Evolutionary conservation across 148 eudicot genomes (phyloP).

Genomic region (Persicaria maculosa): DNA sequence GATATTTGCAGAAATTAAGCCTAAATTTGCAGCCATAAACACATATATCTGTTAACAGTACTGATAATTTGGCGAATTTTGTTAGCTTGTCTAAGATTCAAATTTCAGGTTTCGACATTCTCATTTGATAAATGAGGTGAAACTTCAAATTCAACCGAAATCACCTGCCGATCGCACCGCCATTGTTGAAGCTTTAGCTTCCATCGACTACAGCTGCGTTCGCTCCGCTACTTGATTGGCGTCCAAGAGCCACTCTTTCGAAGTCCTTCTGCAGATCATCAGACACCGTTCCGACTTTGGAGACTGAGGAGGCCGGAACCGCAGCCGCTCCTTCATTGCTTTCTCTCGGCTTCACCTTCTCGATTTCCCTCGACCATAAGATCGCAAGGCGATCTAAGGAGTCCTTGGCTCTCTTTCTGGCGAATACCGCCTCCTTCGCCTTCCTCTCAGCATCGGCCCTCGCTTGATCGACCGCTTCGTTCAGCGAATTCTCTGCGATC

Average conservation of each 20-base stretch:
- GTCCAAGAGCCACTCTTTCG: too few species aligned
- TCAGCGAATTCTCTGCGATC: slow-evolving; percentile 56
- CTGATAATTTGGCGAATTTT: too few species aligned
- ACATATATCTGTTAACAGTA: too few species aligned
- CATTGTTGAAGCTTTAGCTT: background rate
- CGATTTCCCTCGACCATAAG: slow-evolving; percentile 21
- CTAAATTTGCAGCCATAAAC: too few species aligned
- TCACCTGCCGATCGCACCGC: background rate
- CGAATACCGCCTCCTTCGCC: slow-evolving; percentile 57
- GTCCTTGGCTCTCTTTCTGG: slow-evolving; percentile 67
- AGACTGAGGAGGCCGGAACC: background rate
- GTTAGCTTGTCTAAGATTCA: background rate
- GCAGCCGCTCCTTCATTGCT: slow-evolving; percentile 6
- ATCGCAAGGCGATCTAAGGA: slow-evolving; percentile 49
- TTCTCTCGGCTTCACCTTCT: slow-evolving; percentile 17
- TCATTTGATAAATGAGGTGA: background rate
- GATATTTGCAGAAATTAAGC: too few species aligned
- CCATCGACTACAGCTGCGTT: background rate
- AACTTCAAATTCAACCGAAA: background rate
- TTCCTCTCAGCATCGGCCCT: slow-evolving; percentile 55
- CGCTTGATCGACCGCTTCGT: slow-evolving; percentile 38
- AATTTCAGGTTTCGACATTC: background rate
- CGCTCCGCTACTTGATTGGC: too few species aligned
- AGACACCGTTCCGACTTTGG: background rate
- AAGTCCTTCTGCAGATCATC: too few species aligned